These are phyloP conservation scores for Aspergillus fumigatus DNA, from an alignment of 2,329 filamentous ascomycete species.

Conservation along the genomic window DNA sequence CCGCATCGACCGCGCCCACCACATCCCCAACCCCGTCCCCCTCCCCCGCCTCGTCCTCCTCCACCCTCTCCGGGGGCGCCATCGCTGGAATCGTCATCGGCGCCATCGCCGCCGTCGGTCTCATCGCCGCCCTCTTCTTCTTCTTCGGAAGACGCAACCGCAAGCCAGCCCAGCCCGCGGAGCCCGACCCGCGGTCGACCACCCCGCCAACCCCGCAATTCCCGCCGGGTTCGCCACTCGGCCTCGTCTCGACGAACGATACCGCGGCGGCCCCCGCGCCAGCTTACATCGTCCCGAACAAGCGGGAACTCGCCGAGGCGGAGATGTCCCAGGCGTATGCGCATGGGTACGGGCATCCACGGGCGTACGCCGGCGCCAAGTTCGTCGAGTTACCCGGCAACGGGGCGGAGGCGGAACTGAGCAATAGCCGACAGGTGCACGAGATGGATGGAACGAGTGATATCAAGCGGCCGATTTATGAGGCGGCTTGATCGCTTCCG, in stretches of 20 bases:
- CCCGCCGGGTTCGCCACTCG: not conserved
- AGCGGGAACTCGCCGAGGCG: not conserved
- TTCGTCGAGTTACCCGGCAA: conserved; percentile 1
- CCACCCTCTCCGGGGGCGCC: conserved; percentile 1
- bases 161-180: not conserved
- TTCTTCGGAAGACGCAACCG: conserved; percentile 5
- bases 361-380: not conserved
- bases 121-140: conserved; percentile 5
- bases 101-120: not conserved
- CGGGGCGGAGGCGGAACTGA: conserved; percentile 1
- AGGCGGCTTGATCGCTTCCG: not conserved
- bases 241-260: not conserved
- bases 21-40: not conserved
- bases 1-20: not conserved
- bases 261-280: not conserved
- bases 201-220: not conserved
- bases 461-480: not conserved
- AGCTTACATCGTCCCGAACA: not conserved
- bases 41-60: too few species aligned
- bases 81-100: conserved; percentile 8
- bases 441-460: conserved; percentile 3
- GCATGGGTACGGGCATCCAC: not conserved
- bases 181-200: not conserved
- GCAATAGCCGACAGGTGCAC: not conserved
- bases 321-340: not conserved